A percentile compares a stretch with the other conserved stretches of the same genome.
Conservation (phyloP, 805 yeast species). For the Candida manassasensis region DNA sequence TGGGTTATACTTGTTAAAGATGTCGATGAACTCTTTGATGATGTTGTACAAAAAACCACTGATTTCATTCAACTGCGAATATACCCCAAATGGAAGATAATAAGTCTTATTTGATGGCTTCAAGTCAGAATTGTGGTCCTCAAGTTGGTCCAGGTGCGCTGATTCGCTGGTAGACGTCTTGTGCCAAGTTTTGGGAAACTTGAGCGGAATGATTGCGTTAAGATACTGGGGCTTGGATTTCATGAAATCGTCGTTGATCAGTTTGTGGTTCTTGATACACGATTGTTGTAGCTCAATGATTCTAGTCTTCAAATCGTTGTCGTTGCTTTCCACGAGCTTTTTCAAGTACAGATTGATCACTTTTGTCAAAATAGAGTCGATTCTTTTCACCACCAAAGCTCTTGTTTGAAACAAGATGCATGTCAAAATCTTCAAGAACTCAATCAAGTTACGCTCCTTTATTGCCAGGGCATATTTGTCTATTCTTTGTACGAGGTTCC, state of each 20-base stretch:
- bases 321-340: constrained; percentile 9
- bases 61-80: constrained; percentile 30
- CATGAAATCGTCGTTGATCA: constrained; percentile 19
- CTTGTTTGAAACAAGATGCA: constrained; percentile 27
- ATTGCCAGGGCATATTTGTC: constrained; percentile 5
- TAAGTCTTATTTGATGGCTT: constrained; percentile 22
- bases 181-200: constrained; percentile 29
- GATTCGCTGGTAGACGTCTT: constrained; percentile 15
- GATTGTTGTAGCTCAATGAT: constrained; percentile 25
- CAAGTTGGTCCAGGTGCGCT: constrained; percentile 8
- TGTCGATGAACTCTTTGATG: constrained; percentile 28
- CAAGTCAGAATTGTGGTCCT: constrained; percentile 10
- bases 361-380: constrained; percentile 20
- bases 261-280: constrained; percentile 20
- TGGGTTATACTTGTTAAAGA: constrained; percentile 11
- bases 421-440: constrained; percentile 16
- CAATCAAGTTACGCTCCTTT: constrained; percentile 8
- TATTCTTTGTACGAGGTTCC: constrained; percentile 13
- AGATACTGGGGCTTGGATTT: constrained; percentile 24
- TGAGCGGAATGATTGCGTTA: constrained; percentile 21
- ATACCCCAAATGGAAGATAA: constrained; percentile 35
- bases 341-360: constrained; percentile 19
- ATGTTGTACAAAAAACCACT: constrained; percentile 26
- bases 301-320: constrained; percentile 15
- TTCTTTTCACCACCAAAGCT: constrained; percentile 27